Percentiles rank a stretch among this genome's conserved stretches.
Evolutionary conservation across 2,329 filamentous ascomycete genomes (phyloP).

Genomic region (Dryadomyces quercivorus): DNA sequence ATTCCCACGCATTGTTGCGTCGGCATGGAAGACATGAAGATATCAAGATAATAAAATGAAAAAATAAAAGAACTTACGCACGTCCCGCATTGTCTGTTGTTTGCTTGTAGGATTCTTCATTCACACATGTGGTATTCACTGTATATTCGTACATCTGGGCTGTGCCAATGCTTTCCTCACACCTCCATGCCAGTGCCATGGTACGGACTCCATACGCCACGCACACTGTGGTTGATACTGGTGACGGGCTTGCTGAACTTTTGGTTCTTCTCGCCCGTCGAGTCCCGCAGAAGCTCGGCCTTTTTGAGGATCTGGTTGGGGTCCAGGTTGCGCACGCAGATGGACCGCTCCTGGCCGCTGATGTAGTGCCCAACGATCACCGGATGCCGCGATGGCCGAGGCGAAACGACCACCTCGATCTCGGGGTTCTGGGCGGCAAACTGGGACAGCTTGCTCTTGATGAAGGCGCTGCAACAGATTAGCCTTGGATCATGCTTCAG

Average conservation of each 20-base stretch:
- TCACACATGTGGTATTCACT: not conserved
- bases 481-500: too few relatives aligned
- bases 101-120: not conserved
- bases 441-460: conserved; percentile 59
- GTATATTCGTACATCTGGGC: conserved; percentile 4
- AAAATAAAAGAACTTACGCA: not conserved
- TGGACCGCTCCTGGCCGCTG: conserved; percentile 73
- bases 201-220: conserved; percentile 60
- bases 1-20: not conserved
- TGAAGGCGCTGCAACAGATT: conserved; percentile 53
- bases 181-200: conserved; percentile 47
- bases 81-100: not conserved
- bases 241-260: conserved; percentile 50
- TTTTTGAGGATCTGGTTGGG: conserved; percentile 72
- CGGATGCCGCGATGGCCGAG: conserved; percentile 80
- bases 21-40: not conserved
- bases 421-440: conserved; percentile 76
- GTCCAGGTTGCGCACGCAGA: conserved; percentile 82
- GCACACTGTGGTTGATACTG: conserved; percentile 53
- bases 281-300: conserved; percentile 58
- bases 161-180: conserved; percentile 18
- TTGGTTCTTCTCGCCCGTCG: conserved; percentile 63
- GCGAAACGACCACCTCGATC: conserved; percentile 85
- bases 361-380: conserved; percentile 84
- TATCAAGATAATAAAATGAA: not conserved